Conservation (phyloP, 441 rosid species). For the Capsella rubella region DNA sequence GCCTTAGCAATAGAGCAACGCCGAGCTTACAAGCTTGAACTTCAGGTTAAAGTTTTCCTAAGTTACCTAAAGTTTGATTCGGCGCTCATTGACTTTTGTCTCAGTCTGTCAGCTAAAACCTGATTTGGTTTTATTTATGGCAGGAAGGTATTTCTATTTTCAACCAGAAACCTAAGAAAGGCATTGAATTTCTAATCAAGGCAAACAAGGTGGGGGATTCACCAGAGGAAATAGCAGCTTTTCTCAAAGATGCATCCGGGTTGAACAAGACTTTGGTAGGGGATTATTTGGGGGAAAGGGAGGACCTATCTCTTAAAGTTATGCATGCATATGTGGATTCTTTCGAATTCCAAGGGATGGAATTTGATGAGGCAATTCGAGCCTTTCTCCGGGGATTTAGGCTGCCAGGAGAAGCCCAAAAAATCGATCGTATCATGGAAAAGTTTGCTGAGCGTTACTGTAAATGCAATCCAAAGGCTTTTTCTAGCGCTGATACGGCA, state of each 20-base stretch:
- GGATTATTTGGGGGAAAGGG: constrained; percentile 99
- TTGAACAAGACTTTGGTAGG: constrained; percentile 92
- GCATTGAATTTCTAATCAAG: constrained; percentile 94
- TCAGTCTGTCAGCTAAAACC: constrained; percentile 43
- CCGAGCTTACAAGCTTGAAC: constrained; percentile 99
- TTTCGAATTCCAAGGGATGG: constrained; percentile 88
- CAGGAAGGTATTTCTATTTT: constrained; percentile 99
- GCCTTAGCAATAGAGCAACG: constrained; percentile 94
- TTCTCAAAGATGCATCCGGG: constrained; percentile 93
- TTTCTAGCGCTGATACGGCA: constrained; percentile 97
- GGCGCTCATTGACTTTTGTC: constrained; percentile 19
- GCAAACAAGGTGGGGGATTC: constrained; percentile 96
- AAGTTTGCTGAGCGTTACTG: constrained; percentile 98
- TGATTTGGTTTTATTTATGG: constrained; percentile 58
- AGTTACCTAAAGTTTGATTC: constrained; percentile 15
- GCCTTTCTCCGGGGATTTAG: constrained; percentile 89
- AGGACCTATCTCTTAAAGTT: constrained; percentile 89
- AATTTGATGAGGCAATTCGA: constrained; percentile 97
- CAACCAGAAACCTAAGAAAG: constrained; percentile 95
- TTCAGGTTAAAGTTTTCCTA: constrained; percentile 63
- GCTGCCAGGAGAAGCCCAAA: constrained; percentile 99
- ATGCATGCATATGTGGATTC: constrained; percentile 99
- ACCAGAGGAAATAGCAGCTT: constrained; percentile 94
- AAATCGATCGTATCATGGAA: constrained; percentile 98
- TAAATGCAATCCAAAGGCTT: constrained; percentile 93